Conservation (phyloP, 768 basidiomycete species). For the Punctularia strigosozonata region DNA sequence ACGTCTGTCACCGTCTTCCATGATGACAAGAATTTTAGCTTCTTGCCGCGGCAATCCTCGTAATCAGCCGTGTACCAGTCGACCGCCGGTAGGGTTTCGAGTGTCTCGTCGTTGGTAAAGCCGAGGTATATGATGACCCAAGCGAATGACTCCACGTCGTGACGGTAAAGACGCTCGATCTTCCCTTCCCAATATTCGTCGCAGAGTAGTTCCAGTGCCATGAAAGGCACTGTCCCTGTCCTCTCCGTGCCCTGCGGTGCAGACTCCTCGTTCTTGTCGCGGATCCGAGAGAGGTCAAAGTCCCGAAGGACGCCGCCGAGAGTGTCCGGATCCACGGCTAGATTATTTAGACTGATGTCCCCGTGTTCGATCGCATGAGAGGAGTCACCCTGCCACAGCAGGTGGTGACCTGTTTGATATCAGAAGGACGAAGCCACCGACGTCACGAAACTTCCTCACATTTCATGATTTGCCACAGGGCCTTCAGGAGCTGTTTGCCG, state of each 20-base stretch:
- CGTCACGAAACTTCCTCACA: too few relatives aligned
- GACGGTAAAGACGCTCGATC: conserved; percentile 14
- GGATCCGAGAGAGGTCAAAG: conserved; percentile 16
- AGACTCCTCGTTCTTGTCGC: not conserved
- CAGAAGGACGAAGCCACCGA: too few relatives aligned
- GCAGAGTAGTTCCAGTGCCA: conserved; percentile 18
- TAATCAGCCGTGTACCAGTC: too few relatives aligned
- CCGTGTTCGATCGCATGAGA: conserved; percentile 16
- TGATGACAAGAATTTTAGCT: too few relatives aligned
- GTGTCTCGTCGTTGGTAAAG: too few relatives aligned
- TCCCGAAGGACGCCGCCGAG: conserved; percentile 17
- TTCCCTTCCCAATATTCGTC: conserved; percentile 7
- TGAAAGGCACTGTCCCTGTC: conserved; percentile 21
- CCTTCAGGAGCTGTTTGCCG: conserved; percentile 17
- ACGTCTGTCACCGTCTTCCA: too few relatives aligned
- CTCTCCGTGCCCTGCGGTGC: conserved; percentile 6
- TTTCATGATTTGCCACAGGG: too few relatives aligned
- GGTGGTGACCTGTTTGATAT: too few relatives aligned
- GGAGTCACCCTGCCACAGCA: too few relatives aligned
- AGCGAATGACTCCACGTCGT: conserved; percentile 22
- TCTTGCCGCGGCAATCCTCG: too few relatives aligned
- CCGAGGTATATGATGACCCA: too few relatives aligned
- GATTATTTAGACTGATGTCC: conserved; percentile 20
- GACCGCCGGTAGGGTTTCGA: too few relatives aligned
- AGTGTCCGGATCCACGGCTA: conserved; percentile 15